A percentile compares a stretch with the other conserved stretches of the same genome.
These are phyloP conservation scores for Bipolaris oryzae DNA, from an alignment of 2,329 filamentous ascomycete genomes.

Conservation along the genomic window DNA sequence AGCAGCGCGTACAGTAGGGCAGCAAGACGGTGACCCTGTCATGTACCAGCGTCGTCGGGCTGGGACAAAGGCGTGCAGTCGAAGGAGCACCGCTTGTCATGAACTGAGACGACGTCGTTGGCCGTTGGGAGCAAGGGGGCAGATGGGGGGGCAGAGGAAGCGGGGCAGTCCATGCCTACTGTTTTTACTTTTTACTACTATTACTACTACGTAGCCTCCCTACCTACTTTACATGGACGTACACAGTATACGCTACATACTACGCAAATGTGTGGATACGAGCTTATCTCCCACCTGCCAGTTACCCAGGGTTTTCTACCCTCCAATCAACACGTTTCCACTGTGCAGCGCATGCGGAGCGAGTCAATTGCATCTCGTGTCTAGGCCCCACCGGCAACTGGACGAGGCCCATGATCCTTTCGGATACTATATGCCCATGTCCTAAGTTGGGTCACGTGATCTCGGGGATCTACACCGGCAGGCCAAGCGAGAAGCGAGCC, in stretches of 20 bases:
- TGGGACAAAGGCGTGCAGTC: slow-evolving; percentile 25
- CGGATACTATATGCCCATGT: no score
- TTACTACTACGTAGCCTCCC: neutral
- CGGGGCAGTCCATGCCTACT: slow-evolving; percentile 1
- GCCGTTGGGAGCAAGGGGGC: slow-evolving; percentile 21
- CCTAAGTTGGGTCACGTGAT: neutral
- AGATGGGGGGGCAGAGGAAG: slow-evolving; percentile 10
- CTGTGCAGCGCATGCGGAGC: no score
- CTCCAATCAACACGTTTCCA: no score
- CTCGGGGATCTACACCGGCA: slow-evolving; percentile 10
- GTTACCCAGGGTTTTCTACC: no score
- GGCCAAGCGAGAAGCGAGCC: slow-evolving; percentile 18
- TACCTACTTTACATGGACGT: neutral
- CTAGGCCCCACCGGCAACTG: no score
- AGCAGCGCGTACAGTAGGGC: slow-evolving; percentile 12
- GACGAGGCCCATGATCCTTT: no score
- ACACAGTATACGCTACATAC: neutral
- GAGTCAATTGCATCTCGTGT: no score
- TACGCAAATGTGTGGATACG: no score
- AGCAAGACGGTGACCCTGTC: slow-evolving; percentile 21
- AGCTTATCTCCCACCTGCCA: no score
- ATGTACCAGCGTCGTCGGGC: slow-evolving; percentile 30
- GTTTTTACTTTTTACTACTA: no score
- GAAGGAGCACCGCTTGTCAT: slow-evolving; percentile 23
- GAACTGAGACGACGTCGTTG: slow-evolving; percentile 21